Evolutionary conservation across 331 rosid species (phyloP), one percentile per base, ranked within the genome.

Genomic region (Acacia concinna): DNA sequence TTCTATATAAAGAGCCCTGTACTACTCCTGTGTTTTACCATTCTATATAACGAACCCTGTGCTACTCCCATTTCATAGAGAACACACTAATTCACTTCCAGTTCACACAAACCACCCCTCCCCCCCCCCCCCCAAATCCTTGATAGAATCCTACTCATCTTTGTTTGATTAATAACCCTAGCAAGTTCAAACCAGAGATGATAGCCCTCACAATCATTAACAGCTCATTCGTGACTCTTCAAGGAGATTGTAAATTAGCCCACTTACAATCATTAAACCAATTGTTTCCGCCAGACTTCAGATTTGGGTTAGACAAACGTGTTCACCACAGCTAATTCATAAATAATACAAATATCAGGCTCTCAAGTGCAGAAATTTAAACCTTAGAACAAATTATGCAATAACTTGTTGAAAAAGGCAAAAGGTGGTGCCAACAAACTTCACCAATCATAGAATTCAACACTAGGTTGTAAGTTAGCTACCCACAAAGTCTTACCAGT

Each of bases 401-500:
- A 38, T 38, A 20, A 9, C 30, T 57, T 23, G 28, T 23, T 72
- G n/a, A 57, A 40, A 52, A 71, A 71, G 73, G 41, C 20, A 74
- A 63, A 60, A 23, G 67, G 46, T 20, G 38, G 44, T 25, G 74
- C 70, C 80, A 40, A 80, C 74, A 81, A 10, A 68, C 67, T 40
- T 73, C 76, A 40, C 68, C 74, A 71, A 27, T 56, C 51, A 49
- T 23, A 35, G 41, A 59, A 51, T 52, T 54, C 68, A 83, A 77
- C n/a, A 63, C 75, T 41, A 47, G 75, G 73, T 79, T 73, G 57
- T 51, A 67, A 78, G 81, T 69, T 69, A 51, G 78, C 79, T 62
- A 78, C 77, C 73, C 81, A 65, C 66, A 76, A 84, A 82, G 78
- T 80, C 95, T 90, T 88, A 90, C 95, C 95, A 85, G 92, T 90